Percentiles rank a stretch among this genome's conserved stretches.
These are phyloP conservation scores for Decorospora gaudefroyi DNA, from an alignment of 2,329 filamentous ascomycete species.

Conservation along the genomic window DNA sequence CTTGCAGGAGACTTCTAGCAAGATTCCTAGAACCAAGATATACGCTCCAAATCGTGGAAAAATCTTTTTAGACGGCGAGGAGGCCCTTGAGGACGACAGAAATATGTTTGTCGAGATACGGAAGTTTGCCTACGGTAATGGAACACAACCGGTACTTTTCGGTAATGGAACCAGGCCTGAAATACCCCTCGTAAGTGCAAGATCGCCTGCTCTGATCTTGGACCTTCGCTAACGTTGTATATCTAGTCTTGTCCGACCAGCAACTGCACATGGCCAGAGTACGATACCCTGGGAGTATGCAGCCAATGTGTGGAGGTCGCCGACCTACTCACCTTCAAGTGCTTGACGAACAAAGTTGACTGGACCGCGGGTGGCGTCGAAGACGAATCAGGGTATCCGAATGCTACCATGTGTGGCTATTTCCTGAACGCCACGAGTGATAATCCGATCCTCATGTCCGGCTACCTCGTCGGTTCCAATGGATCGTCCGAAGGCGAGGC, in stretches of 20 bases:
- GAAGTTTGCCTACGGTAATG: slow-evolving; percentile 28
- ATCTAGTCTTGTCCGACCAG: slow-evolving; percentile 37
- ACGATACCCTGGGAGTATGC: slow-evolving; percentile 35
- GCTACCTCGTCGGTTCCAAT: slow-evolving; percentile 10
- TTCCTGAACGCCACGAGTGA: slow-evolving; percentile 30
- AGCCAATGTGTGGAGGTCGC: slow-evolving; percentile 27
- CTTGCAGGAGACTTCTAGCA: slow-evolving; percentile 10
- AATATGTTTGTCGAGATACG: no score
- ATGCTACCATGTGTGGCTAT: slow-evolving; percentile 31
- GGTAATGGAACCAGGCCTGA: no score
- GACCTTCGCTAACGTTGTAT: no score
- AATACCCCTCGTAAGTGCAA: no score
- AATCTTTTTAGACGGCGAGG: slow-evolving; percentile 6
- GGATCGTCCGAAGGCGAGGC: slow-evolving; percentile 12
- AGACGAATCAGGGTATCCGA: slow-evolving; percentile 17
- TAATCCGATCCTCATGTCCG: slow-evolving; percentile 22
- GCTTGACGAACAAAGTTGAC: slow-evolving; percentile 15
- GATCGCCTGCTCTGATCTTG: no score
- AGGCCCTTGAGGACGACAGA: no score
- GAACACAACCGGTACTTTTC: slow-evolving; percentile 22
- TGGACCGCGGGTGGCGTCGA: slow-evolving; percentile 29
- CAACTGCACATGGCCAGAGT: slow-evolving; percentile 37
- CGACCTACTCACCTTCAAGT: slow-evolving; percentile 10
- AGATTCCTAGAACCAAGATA: slow-evolving; percentile 19
- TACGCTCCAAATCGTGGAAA: slow-evolving; percentile 11